A percentile compares a stretch with the other conserved stretches of the same genome.
phyloP scores from a whole-genome alignment of 1,284 basidiomycete species.

The Cronartium ribicola region DNA sequence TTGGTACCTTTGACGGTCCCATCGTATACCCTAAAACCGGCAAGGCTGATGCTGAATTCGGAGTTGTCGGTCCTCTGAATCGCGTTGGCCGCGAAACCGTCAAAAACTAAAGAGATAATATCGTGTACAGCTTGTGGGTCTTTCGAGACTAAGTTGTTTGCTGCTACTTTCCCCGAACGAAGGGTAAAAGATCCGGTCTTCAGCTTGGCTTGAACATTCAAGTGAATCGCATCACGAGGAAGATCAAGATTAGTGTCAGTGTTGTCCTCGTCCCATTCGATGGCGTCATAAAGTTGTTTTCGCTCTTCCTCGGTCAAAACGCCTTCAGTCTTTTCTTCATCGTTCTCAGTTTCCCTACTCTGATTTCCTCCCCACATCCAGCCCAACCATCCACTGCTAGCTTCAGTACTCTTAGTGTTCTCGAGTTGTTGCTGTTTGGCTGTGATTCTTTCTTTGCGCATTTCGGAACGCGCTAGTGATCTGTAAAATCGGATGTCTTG shows the following conservation, averaged over 20 bases:
- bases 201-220: conserved; percentile 71
- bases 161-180: conserved; percentile 61
- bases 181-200: conserved; percentile 82
- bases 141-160: background rate
- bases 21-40: conserved; percentile 85
- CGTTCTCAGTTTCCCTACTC: conserved; percentile 48
- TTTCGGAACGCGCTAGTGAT: conserved; percentile 82
- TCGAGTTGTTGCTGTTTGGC: conserved; percentile 57
- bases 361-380: conserved; percentile 71
- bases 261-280: conserved; percentile 82
- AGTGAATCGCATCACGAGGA: conserved; percentile 75
- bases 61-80: conserved; percentile 81
- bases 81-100: conserved; percentile 78
- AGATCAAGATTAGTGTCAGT: conserved; percentile 62
- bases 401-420: conserved; percentile 51
- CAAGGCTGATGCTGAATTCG: conserved; percentile 76
- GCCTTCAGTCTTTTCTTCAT: conserved; percentile 57
- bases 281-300: conserved; percentile 83
- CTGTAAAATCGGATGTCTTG: conserved; percentile 97
- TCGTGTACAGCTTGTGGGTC: conserved; percentile 54
- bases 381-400: conserved; percentile 63
- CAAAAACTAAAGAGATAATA: conserved; percentile 82
- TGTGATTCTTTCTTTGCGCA: conserved; percentile 71
- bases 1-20: conserved; percentile 76
- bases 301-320: conserved; percentile 86